These are phyloP conservation scores for Fusarium chaquense DNA, from an alignment of 2,329 filamentous ascomycete species.

Conservation along the genomic window DNA sequence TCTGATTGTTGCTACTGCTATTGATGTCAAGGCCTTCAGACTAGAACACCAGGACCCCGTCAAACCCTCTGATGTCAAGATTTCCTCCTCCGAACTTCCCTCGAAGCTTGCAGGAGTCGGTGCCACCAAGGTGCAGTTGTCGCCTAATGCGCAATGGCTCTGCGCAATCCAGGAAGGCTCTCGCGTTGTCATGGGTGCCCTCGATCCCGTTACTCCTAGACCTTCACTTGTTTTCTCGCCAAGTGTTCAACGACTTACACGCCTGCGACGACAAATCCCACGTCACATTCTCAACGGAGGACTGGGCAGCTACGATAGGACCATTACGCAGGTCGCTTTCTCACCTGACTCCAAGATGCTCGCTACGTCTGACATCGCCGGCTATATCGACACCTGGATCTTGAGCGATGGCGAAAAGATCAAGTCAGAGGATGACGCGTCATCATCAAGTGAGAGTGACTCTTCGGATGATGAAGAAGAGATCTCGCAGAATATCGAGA, in stretches of 20 bases:
- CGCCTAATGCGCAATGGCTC: slow-evolving; percentile 77
- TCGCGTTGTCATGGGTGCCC: slow-evolving; percentile 62
- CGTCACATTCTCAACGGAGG: slow-evolving; percentile 71
- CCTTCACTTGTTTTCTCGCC: slow-evolving; percentile 49
- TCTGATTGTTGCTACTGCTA: slow-evolving; percentile 80
- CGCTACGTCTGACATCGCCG: slow-evolving; percentile 83
- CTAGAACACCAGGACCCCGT: slow-evolving; percentile 65
- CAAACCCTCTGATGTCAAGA: slow-evolving; percentile 70
- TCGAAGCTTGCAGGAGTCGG: slow-evolving; percentile 68
- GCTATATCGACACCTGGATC: slow-evolving; percentile 89
- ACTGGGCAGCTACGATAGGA: slow-evolving; percentile 80
- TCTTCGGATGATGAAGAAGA: slow-evolving; percentile 61
- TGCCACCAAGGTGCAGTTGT: slow-evolving; percentile 76
- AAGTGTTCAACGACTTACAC: slow-evolving; percentile 60
- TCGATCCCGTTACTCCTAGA: slow-evolving; percentile 39
- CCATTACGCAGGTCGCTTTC: slow-evolving; percentile 80
- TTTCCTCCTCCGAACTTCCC: slow-evolving; percentile 78
- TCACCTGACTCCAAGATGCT: slow-evolving; percentile 84
- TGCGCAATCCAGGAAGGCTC: slow-evolving; percentile 72
- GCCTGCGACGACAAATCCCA: slow-evolving; percentile 66
- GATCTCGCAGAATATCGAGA: slow-evolving; percentile 57
- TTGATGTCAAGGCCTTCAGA: slow-evolving; percentile 82
- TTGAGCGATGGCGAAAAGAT: slow-evolving; percentile 60
- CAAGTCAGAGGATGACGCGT: slow-evolving; percentile 51
- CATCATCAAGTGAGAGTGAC: slow-evolving; percentile 55